A percentile compares a stretch with the other conserved stretches of the same genome.
phyloP scores from a whole-genome alignment of 108 stramenopile species.

The Nitzschia sp. region DNA sequence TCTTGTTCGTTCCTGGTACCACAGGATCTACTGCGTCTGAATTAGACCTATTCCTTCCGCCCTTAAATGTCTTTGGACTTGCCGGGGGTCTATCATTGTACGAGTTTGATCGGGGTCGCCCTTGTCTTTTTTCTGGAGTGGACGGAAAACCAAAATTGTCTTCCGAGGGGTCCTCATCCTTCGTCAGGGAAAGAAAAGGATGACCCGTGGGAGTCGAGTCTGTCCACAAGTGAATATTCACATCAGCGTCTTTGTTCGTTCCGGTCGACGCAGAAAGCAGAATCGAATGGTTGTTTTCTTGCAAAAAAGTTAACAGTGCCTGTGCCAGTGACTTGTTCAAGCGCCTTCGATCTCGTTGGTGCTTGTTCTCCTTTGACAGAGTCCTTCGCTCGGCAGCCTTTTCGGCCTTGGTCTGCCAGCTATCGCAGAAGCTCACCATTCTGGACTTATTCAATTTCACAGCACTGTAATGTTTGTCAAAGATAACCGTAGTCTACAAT shows the following conservation, averaged over 20 bases:
- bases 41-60: slow-evolving; percentile 15
- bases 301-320: slow-evolving; percentile 30
- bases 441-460: no score
- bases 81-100: slow-evolving; percentile 4
- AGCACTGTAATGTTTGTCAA: no score
- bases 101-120: slow-evolving; percentile 16
- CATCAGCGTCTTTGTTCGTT: not conserved
- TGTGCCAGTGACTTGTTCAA: slow-evolving; percentile 32
- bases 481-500: no score
- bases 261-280: not conserved
- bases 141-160: slow-evolving; percentile 8
- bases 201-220: slow-evolving; percentile 27
- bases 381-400: slow-evolving; percentile 32
- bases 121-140: not conserved
- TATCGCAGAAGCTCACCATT: slow-evolving; percentile 26
- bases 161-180: slow-evolving; percentile 18
- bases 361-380: slow-evolving; percentile 40
- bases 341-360: slow-evolving; percentile 23
- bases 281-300: slow-evolving; percentile 8
- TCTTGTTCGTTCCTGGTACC: not conserved
- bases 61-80: not conserved
- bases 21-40: not conserved
- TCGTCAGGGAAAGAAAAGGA: slow-evolving; percentile 3
- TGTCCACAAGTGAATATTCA: slow-evolving; percentile 38
- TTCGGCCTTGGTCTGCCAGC: slow-evolving; percentile 26